Percentiles rank a stretch among this genome's conserved stretches.
Evolutionary conservation across 2,329 filamentous ascomycete species (phyloP).

Genomic region (Trichoderma arundinaceum): DNA sequence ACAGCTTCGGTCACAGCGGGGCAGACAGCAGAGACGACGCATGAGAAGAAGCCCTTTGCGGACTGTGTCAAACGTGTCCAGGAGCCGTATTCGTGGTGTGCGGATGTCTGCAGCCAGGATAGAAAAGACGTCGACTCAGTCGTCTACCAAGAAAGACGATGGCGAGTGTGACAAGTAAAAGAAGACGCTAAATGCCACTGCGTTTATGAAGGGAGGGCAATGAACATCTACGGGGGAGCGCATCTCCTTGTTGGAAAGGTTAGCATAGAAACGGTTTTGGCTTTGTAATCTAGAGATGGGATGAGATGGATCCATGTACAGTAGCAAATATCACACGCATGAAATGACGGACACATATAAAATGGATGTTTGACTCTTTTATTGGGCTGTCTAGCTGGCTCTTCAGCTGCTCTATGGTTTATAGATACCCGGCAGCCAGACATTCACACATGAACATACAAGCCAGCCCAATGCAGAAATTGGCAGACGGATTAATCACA

Average conservation of each 20-base stretch:
- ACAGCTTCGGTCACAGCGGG: constrained; percentile 30
- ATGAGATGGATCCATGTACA: not conserved
- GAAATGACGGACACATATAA: constrained; percentile 4
- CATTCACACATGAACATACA: too few species aligned
- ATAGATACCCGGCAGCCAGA: too few species aligned
- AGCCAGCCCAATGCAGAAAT: too few species aligned
- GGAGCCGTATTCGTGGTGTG: not conserved
- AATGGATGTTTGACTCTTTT: not conserved
- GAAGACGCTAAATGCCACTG: not conserved
- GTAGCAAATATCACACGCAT: constrained; percentile 18
- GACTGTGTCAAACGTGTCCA: not conserved
- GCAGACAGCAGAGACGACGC: constrained; percentile 5
- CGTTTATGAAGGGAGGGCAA: not conserved
- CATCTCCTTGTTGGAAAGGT: not conserved
- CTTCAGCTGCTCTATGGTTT: too few species aligned
- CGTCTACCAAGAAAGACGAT: not conserved
- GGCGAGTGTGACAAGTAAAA: not conserved
- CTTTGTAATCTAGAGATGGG: constrained; percentile 1
- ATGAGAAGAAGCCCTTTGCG: constrained; percentile 9
- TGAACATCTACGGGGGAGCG: not conserved
- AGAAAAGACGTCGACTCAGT: not conserved
- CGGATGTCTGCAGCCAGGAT: not conserved
- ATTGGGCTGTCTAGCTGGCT: too few species aligned
- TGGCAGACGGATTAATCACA: too few species aligned
- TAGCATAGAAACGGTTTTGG: constrained; percentile 8